These are phyloP conservation scores for Selaginella tamariscina DNA, from an alignment of 75 land plant species.

Conservation along the genomic window DNA sequence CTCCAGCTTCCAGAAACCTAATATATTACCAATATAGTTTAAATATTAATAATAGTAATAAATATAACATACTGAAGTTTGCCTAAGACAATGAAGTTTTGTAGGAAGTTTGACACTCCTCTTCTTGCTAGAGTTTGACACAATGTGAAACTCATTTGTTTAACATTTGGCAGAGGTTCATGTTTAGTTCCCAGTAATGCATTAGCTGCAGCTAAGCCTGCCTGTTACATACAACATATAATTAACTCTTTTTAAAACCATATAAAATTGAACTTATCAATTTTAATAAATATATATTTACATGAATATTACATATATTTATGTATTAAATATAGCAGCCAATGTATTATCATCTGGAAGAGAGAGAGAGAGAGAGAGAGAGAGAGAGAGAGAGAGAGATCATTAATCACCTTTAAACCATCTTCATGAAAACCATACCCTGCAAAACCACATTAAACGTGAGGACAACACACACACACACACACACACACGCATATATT, in stretches of 20 bases:
- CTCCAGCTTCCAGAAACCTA: conserved; percentile 89
- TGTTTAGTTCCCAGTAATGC: conserved; percentile 35
- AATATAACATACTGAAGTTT: not conserved
- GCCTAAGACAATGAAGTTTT: conserved; percentile 37
- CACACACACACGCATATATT: too few species aligned
- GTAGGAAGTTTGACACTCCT: conserved; percentile 45
- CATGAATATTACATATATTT: too few species aligned
- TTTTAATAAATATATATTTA: too few species aligned
- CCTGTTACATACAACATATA: conserved; percentile 30
- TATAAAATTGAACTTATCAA: too few species aligned
- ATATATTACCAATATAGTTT: conserved; percentile 8
- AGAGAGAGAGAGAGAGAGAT: not conserved
- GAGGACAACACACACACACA: not conserved
- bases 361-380: too few species aligned
- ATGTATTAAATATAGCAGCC: too few species aligned
- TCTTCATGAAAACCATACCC: conserved; percentile 98
- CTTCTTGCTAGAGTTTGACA: conserved; percentile 49
- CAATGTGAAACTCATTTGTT: conserved; percentile 50
- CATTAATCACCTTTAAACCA: conserved; percentile 62
- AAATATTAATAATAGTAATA: not conserved
- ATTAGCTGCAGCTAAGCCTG: conserved; percentile 61
- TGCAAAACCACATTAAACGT: conserved; percentile 19
- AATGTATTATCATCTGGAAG: too few species aligned
- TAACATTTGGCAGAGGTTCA: conserved; percentile 32
- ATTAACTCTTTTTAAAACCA: too few species aligned